phyloP scores from a whole-genome alignment of 495 filamentous ascomycete species.

The Podospora sp. region DNA sequence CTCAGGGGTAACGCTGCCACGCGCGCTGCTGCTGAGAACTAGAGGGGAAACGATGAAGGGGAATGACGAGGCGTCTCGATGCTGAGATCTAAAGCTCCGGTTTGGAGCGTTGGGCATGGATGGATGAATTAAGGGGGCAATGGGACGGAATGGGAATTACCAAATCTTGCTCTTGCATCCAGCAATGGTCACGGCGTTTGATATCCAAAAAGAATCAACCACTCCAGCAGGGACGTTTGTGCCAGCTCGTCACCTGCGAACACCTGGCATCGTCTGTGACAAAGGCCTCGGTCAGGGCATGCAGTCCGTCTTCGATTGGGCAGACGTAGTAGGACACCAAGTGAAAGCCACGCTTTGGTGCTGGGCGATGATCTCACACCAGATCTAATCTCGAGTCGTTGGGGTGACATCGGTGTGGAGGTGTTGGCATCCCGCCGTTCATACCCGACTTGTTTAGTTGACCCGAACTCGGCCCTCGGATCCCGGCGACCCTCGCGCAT shows the following conservation, averaged over 20 bases:
- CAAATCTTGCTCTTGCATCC: conserved; percentile 33
- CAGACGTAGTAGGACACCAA: neutral
- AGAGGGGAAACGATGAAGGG: conserved; percentile 22
- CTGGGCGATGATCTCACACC: neutral
- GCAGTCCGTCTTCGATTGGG: neutral
- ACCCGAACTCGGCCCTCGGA: conserved; percentile 13
- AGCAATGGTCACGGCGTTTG: conserved; percentile 43
- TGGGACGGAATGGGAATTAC: conserved; percentile 30
- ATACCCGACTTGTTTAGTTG: neutral
- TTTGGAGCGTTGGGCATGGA: conserved; percentile 22
- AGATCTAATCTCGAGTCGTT: neutral
- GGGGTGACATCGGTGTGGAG: conserved; percentile 9
- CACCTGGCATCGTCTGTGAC: neutral
- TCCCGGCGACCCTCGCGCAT: neutral
- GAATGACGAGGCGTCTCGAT: conserved; percentile 25
- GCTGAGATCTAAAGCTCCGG: conserved; percentile 27
- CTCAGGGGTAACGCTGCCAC: conserved; percentile 78
- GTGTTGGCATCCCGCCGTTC: neutral
- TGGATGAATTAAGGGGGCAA: conserved; percentile 29
- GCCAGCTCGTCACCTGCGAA: neutral
- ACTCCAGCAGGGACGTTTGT: conserved; percentile 25
- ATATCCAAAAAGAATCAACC: conserved; percentile 40
- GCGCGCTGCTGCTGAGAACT: conserved; percentile 55
- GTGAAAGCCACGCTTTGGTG: neutral
- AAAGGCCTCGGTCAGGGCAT: neutral